phyloP scores from a whole-genome alignment of 352 stramenopile species.

The Hyaloperonospora arabidopsidis region DNA sequence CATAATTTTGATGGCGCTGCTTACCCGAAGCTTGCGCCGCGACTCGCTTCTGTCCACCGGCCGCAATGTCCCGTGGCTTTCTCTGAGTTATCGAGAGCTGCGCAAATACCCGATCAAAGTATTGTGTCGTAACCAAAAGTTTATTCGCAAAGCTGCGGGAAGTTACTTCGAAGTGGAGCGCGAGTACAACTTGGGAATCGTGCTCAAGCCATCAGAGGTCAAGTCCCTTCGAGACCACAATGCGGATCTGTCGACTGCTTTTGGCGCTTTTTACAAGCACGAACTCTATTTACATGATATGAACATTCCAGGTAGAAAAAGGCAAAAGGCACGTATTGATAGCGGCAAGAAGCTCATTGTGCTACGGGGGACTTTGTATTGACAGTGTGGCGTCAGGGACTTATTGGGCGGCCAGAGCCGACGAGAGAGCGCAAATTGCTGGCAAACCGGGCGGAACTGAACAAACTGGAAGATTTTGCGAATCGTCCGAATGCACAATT shows the following conservation, averaged over 20 bases:
- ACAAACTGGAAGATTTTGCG: constrained; percentile 64
- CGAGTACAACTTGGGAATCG: constrained; percentile 67
- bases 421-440: constrained; percentile 67
- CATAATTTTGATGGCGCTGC: constrained; percentile 12
- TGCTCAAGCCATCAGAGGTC: constrained; percentile 67
- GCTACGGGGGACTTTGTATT: constrained; percentile 15
- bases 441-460: constrained; percentile 65
- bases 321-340: not conserved
- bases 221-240: constrained; percentile 65
- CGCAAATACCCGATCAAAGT: constrained; percentile 56
- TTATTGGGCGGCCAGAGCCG: constrained; percentile 66
- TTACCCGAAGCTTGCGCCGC: constrained; percentile 9
- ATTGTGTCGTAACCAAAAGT: constrained; percentile 60
- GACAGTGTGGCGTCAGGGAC: constrained; percentile 61
- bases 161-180: constrained; percentile 56
- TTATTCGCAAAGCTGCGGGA: constrained; percentile 38
- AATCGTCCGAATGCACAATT: constrained; percentile 56
- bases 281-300: constrained; percentile 74
- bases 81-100: constrained; percentile 20
- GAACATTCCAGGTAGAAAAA: constrained; percentile 53
- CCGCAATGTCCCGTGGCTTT: constrained; percentile 7
- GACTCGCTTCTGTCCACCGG: not conserved
- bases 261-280: constrained; percentile 64
- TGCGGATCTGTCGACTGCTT: constrained; percentile 62
- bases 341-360: not conserved